These are phyloP conservation scores for Solanum pinnatisectum DNA, from an alignment of 257 asterid species.

Conservation along the genomic window DNA sequence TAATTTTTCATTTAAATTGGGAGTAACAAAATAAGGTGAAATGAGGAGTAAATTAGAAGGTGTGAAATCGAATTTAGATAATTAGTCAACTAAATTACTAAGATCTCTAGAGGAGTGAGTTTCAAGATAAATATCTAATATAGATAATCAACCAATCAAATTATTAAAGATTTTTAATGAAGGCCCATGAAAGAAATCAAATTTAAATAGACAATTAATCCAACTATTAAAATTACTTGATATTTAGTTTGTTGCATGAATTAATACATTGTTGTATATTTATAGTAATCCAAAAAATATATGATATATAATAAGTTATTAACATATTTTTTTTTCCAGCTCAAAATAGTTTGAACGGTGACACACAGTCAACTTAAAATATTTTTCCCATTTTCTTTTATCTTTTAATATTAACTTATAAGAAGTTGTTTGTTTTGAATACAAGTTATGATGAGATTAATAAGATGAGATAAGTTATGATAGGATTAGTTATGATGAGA, in stretches of 20 bases:
- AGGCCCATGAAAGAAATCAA: background rate
- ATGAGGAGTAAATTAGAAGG: background rate
- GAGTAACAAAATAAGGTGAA: no score
- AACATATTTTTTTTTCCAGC: background rate
- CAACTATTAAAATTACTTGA: background rate
- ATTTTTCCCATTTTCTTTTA: no score
- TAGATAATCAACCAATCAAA: background rate
- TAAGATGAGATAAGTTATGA: no score
- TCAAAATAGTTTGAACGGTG: background rate
- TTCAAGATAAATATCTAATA: background rate
- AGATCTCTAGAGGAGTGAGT: accelerated
- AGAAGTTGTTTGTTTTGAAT: no score
- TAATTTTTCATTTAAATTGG: no score
- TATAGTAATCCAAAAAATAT: background rate
- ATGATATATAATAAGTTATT: background rate
- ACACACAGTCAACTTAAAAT: background rate
- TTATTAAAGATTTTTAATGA: background rate
- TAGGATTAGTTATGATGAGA: no score
- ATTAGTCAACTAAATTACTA: background rate
- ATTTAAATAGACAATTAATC: no score
- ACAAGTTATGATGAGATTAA: no score
- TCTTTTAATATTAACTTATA: no score
- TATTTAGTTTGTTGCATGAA: background rate
- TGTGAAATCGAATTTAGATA: background rate
- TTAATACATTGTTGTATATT: background rate